phyloP scores from a whole-genome alignment of 768 basidiomycete genomes.

The Leccinellum rugosiceps region DNA sequence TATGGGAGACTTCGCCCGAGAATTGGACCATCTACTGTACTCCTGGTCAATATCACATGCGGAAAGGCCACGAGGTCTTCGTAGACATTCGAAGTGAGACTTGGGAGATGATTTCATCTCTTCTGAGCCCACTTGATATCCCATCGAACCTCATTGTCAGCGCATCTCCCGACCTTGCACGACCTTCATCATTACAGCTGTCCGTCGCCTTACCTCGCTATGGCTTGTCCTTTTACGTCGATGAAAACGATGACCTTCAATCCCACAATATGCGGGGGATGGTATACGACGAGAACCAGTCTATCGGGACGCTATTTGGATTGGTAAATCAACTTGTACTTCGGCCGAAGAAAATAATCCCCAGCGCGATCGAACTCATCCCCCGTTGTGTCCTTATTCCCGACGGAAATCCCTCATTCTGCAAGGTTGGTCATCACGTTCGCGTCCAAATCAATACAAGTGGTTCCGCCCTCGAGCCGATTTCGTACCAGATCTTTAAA shows the following conservation, averaged over 20 bases:
- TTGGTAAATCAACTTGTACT: conserved; percentile 40
- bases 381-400: conserved; percentile 36
- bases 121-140: conserved; percentile 12
- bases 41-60: conserved; percentile 1
- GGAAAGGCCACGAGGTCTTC: conserved; percentile 4
- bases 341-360: conserved; percentile 16
- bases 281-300: conserved; percentile 39
- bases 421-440: conserved; percentile 7
- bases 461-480: neutral
- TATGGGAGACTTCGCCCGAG: conserved; percentile 15
- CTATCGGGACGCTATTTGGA: conserved; percentile 41
- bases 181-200: conserved; percentile 10
- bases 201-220: conserved; percentile 37
- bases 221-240: conserved; percentile 37
- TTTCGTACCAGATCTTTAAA: conserved; percentile 26
- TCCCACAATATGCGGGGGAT: conserved; percentile 38
- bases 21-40: conserved; percentile 22
- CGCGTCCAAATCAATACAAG: conserved; percentile 1
- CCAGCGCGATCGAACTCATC: neutral
- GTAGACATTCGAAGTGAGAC: conserved; percentile 26
- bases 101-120: conserved; percentile 17
- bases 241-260: conserved; percentile 30
- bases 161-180: neutral
- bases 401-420: conserved; percentile 20
- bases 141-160: conserved; percentile 18